phyloP scores from a whole-genome alignment of 2,329 filamentous ascomycete species.

The Aspergillus sclerotialis region DNA sequence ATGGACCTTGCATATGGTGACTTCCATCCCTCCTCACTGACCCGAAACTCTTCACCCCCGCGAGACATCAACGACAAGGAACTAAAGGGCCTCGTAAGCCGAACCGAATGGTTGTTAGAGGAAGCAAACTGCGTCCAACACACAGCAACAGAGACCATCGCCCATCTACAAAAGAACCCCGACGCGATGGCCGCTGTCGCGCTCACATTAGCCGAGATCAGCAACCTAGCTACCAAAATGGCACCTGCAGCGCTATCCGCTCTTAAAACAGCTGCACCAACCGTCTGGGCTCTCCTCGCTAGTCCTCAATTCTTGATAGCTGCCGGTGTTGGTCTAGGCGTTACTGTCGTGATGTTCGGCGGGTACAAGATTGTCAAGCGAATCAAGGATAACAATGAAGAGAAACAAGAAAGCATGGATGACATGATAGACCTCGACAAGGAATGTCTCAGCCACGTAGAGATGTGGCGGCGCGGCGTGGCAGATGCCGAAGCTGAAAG shows the following conservation, averaged over 20 bases:
- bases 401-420: constrained; percentile 37
- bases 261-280: constrained; percentile 74
- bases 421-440: constrained; percentile 50
- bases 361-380: constrained; percentile 97
- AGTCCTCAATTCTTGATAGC: constrained; percentile 94
- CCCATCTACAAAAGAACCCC: constrained; percentile 71
- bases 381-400: constrained; percentile 40
- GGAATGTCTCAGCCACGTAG: constrained; percentile 50
- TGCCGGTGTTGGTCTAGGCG: constrained; percentile 77
- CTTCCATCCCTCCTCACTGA: constrained; percentile 58
- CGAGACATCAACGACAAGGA: constrained; percentile 45
- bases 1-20: constrained; percentile 90
- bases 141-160: constrained; percentile 73
- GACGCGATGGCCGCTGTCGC: constrained; percentile 92
- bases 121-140: constrained; percentile 87
- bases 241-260: constrained; percentile 69
- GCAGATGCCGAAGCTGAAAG: constrained; percentile 50
- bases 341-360: constrained; percentile 93
- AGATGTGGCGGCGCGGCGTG: constrained; percentile 58
- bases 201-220: constrained; percentile 85
- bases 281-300: constrained; percentile 76
- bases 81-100: constrained; percentile 61
- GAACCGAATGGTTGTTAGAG: constrained; percentile 69
- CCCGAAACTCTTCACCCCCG: constrained; percentile 35
- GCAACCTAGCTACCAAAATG: constrained; percentile 72